phyloP scores from a whole-genome alignment of 345 rosid genomes.

The Bruguiera gymnorhiza region DNA sequence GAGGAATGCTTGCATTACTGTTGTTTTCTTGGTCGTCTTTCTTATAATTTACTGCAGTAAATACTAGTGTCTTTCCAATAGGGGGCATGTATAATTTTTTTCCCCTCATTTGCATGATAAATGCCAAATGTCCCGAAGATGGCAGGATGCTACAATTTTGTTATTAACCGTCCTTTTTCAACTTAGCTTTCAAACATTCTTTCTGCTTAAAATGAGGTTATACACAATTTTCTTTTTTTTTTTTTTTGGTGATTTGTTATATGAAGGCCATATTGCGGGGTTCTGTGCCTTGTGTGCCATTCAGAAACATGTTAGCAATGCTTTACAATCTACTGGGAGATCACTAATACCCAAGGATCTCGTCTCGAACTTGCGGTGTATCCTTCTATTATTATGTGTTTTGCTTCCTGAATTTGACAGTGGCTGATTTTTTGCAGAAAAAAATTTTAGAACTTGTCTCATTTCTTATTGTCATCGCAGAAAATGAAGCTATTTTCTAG shows the following conservation, averaged over 20 bases:
- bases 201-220: not conserved
- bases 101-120: not conserved
- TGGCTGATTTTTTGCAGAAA: not conserved
- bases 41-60: not conserved
- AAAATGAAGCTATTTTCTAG: not conserved
- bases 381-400: slow-evolving; percentile 33
- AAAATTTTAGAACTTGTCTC: not conserved
- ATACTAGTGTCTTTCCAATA: not conserved
- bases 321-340: slow-evolving; percentile 69
- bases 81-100: not conserved
- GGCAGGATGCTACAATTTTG: not conserved
- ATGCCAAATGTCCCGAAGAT: not conserved
- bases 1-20: too few species aligned
- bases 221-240: not conserved
- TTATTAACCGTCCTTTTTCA: not conserved
- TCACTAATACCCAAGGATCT: slow-evolving; percentile 76
- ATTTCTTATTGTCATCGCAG: not conserved
- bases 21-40: not conserved
- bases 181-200: not conserved
- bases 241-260: slow-evolving; percentile 8
- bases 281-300: slow-evolving; percentile 98
- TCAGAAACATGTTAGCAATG: slow-evolving; percentile 85
- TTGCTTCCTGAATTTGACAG: not conserved
- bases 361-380: slow-evolving; percentile 88
- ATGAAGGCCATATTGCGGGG: slow-evolving; percentile 82